Percentiles rank a stretch among this genome's conserved stretches.
These are phyloP conservation scores for Colletotrichum plurivorum DNA, from an alignment of 2,329 filamentous ascomycete genomes.

Conservation along the genomic window DNA sequence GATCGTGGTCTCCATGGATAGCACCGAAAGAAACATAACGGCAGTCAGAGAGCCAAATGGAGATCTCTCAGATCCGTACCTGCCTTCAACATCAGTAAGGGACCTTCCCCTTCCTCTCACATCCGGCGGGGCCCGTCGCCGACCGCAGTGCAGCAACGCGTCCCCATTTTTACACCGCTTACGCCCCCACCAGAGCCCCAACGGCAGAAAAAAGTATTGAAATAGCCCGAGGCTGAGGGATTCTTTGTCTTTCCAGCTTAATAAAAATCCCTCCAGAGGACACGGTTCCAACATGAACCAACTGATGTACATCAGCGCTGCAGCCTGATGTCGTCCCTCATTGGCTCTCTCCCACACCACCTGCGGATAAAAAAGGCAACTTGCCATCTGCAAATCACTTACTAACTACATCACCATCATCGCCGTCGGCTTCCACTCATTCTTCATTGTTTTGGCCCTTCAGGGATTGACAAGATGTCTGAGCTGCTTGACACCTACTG, in stretches of 20 bases:
- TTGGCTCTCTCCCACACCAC: constrained; percentile 30
- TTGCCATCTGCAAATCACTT: constrained; percentile 31
- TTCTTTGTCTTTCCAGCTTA: constrained; percentile 34
- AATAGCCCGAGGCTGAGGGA: constrained; percentile 32
- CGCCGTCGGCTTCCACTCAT: constrained; percentile 26
- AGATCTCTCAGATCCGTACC: no score
- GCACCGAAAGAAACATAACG: no score
- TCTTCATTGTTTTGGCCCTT: constrained; percentile 10
- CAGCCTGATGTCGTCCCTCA: constrained; percentile 38
- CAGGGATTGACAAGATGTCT: constrained; percentile 35
- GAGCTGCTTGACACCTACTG: constrained; percentile 52
- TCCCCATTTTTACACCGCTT: constrained; percentile 34
- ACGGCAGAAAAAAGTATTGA: constrained; percentile 39
- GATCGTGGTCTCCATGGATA: no score
- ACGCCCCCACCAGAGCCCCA: constrained; percentile 8
- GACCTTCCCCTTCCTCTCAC: no score
- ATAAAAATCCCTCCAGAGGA: constrained; percentile 31
- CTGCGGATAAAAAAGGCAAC: constrained; percentile 32
- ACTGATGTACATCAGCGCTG: constrained; percentile 31
- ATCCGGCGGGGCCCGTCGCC: constrained; percentile 1
- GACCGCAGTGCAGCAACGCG: constrained; percentile 3
- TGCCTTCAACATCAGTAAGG: no score
- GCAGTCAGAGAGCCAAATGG: no score
- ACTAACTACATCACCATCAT: constrained; percentile 27
- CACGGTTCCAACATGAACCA: constrained; percentile 41